Evolutionary conservation across 305 asterid genomes (phyloP).

Genomic region (Striga hermonthica): DNA sequence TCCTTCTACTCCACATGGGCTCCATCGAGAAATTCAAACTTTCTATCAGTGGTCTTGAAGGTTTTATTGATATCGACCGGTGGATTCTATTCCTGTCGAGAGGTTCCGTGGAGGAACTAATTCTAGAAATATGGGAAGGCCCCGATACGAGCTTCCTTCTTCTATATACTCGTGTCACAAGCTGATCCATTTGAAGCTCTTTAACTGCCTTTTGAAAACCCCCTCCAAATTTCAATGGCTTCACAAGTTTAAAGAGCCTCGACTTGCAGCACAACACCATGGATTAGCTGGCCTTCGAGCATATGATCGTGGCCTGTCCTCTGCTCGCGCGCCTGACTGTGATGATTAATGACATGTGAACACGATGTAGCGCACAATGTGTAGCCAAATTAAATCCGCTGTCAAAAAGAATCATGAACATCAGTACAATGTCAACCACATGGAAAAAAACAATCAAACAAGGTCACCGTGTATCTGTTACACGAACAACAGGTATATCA

Average conservation of each 20-base stretch:
- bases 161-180: conserved; percentile 66
- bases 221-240: conserved; percentile 63
- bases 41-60: conserved; percentile 93
- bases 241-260: conserved; percentile 76
- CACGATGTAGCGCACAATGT: too few relatives aligned
- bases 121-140: conserved; percentile 96
- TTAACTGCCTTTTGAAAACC: conserved; percentile 87
- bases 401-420: too few relatives aligned
- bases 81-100: conserved; percentile 92
- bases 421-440: too few relatives aligned
- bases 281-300: conserved; percentile 83
- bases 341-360: too few relatives aligned
- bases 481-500: not conserved
- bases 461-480: not conserved
- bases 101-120: conserved; percentile 67
- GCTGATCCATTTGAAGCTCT: conserved; percentile 79
- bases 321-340: conserved; percentile 81
- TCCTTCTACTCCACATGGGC: conserved; percentile 80
- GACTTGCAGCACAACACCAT: conserved; percentile 96
- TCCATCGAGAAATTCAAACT: conserved; percentile 86
- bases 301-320: conserved; percentile 69
- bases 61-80: conserved; percentile 79
- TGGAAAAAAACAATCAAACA: not conserved
- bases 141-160: conserved; percentile 88
- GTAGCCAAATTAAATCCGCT: too few relatives aligned